These are phyloP conservation scores for Fragaria nilgerrensis DNA, from an alignment of 306 rosid genomes.

Conservation along the genomic window DNA sequence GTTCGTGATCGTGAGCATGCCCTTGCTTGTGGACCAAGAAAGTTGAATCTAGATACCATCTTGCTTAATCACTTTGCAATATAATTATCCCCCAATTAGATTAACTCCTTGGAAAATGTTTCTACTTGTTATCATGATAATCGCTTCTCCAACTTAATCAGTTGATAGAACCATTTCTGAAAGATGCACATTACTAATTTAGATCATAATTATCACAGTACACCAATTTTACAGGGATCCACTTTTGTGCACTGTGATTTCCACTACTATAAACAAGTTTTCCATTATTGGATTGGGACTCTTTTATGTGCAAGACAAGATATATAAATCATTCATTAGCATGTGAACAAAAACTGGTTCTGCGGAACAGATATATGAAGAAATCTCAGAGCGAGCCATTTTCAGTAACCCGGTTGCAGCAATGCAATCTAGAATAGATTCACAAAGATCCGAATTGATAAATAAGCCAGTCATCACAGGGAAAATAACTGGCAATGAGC, in stretches of 20 bases:
- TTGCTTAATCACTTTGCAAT: conserved; percentile 2
- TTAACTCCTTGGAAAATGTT: not conserved
- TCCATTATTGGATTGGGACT: not conserved
- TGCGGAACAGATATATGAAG: conserved; percentile 5
- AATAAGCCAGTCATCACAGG: not conserved
- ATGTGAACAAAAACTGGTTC: conserved; percentile 11
- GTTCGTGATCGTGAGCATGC: not conserved
- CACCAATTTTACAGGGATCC: conserved; percentile 2
- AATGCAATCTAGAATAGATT: not conserved
- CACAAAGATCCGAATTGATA: not conserved
- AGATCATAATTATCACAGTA: not conserved
- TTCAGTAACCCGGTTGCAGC: not conserved
- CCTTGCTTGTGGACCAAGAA: conserved; percentile 15
- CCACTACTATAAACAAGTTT: conserved; percentile 5
- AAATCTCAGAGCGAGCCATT: conserved; percentile 4
- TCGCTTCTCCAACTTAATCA: not conserved
- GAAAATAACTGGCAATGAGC: conserved; percentile 10
- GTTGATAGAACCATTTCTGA: not conserved
- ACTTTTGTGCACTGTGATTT: conserved; percentile 1
- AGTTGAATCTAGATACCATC: not conserved
- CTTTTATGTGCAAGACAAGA: not conserved
- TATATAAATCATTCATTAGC: conserved; percentile 3
- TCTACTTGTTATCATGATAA: not conserved
- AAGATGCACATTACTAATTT: conserved; percentile 4
- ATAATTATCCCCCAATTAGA: not conserved